These are phyloP conservation scores for Neonothopanus nambi DNA, from an alignment of 1,284 basidiomycete genomes.

Conservation along the genomic window DNA sequence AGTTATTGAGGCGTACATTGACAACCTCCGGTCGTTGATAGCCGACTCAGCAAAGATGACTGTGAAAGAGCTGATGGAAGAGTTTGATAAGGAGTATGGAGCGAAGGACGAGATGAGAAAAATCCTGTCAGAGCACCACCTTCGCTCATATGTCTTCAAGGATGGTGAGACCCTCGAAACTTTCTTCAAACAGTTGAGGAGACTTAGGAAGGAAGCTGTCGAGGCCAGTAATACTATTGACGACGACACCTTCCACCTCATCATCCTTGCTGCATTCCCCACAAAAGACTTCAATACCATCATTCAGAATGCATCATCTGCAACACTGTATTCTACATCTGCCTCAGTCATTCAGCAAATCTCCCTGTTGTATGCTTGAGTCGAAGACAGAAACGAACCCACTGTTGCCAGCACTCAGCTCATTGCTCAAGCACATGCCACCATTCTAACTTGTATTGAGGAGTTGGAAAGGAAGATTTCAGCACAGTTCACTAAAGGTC, in stretches of 20 bases:
- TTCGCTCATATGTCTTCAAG: not conserved
- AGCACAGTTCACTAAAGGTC: not conserved
- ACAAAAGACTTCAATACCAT: not conserved
- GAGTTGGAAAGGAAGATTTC: not conserved
- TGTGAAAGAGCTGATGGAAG: not conserved
- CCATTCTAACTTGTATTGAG: not conserved
- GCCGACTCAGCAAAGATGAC: not conserved
- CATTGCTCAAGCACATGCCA: slow-evolving; percentile 1
- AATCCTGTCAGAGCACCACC: not conserved
- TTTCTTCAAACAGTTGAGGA: slow-evolving; percentile 4
- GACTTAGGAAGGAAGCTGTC: slow-evolving; percentile 1
- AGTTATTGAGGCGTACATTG: not conserved
- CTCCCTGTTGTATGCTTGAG: not conserved
- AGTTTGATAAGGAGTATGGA: not conserved
- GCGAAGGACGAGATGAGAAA: not conserved
- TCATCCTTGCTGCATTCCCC: slow-evolving; percentile 6
- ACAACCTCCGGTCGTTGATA: not conserved
- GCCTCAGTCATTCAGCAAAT: slow-evolving; percentile 8
- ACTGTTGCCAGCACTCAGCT: not conserved
- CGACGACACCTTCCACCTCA: not conserved
- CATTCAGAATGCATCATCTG: too few species aligned
- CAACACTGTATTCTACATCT: not conserved
- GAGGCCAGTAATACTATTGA: not conserved
- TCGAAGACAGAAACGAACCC: not conserved
- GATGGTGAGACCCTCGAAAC: not conserved